These are phyloP conservation scores for Malbranchea zuffiana DNA, from an alignment of 2,329 filamentous ascomycete genomes.

Conservation along the genomic window DNA sequence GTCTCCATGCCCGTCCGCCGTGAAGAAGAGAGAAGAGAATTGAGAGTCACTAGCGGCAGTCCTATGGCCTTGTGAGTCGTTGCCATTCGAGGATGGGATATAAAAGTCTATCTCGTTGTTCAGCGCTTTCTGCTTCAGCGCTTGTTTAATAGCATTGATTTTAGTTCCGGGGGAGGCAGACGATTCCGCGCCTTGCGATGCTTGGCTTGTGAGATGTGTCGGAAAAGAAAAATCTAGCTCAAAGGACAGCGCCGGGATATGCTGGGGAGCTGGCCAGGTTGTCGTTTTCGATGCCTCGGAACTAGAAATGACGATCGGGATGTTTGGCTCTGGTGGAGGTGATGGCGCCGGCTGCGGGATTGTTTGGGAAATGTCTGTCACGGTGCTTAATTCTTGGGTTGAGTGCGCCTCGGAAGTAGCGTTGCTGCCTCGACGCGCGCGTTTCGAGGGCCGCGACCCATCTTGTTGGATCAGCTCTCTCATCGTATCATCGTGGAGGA, in stretches of 20 bases:
- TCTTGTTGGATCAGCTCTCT: constrained; percentile 24
- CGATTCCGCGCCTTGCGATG: constrained; percentile 3
- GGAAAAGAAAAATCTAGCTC: constrained; percentile 3
- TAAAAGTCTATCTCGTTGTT: constrained; percentile 13
- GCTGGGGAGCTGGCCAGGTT: background rate
- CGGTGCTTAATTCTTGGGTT: constrained; percentile 10
- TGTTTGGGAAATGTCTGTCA: background rate
- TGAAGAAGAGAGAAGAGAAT: background rate
- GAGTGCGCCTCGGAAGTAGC: constrained; percentile 6
- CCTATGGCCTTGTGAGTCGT: constrained; percentile 1
- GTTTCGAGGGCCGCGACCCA: constrained; percentile 12
- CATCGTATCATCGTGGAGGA: constrained; percentile 57
- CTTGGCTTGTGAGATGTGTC: background rate
- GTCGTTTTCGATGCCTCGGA: background rate
- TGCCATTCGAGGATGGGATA: constrained; percentile 7
- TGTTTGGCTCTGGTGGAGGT: background rate
- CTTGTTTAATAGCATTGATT: constrained; percentile 13
- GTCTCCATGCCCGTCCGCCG: background rate
- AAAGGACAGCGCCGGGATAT: no score
- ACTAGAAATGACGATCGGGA: background rate
- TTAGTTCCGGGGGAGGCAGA: constrained; percentile 6
- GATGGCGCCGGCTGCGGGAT: background rate
- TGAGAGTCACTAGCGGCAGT: constrained; percentile 1
- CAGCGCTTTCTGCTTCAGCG: constrained; percentile 10
- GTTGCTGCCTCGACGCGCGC: constrained; percentile 8